phyloP scores from a whole-genome alignment of 306 rosid species.

The Prunus kanzakura region DNA sequence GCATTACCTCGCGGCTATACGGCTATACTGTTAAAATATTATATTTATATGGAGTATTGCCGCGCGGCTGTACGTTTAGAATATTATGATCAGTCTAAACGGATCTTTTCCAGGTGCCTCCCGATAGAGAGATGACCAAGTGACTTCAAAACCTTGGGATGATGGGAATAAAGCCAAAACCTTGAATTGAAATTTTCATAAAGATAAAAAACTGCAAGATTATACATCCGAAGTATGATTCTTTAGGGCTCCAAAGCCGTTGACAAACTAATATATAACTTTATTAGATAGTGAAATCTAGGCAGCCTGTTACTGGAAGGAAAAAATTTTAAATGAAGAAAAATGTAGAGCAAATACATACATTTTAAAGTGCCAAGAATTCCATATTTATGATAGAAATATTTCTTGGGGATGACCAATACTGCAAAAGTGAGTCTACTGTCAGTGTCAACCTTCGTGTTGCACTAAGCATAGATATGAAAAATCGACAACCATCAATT shows the following conservation, averaged over 20 bases:
- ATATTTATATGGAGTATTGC: too few relatives aligned
- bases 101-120: conserved; percentile 98
- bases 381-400: conserved; percentile 28
- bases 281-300: not conserved
- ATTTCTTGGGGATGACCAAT: conserved; percentile 91
- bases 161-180: conserved; percentile 84
- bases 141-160: conserved; percentile 89
- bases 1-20: too few relatives aligned
- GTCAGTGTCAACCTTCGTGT: not conserved
- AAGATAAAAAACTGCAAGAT: not conserved
- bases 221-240: not conserved
- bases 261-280: not conserved
- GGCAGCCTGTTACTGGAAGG: not conserved
- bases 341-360: not conserved
- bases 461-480: conserved; percentile 96
- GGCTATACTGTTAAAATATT: too few relatives aligned
- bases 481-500: conserved; percentile 94
- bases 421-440: conserved; percentile 47
- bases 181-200: conserved; percentile 26
- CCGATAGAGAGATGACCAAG: conserved; percentile 91
- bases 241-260: not conserved
- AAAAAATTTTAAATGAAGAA: not conserved
- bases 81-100: conserved; percentile 42
- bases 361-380: not conserved
- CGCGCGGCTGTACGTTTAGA: too few relatives aligned